A percentile compares a stretch with the other conserved stretches of the same genome.
phyloP scores from a whole-genome alignment of 257 asterid species.

The Echium plantagineum region DNA sequence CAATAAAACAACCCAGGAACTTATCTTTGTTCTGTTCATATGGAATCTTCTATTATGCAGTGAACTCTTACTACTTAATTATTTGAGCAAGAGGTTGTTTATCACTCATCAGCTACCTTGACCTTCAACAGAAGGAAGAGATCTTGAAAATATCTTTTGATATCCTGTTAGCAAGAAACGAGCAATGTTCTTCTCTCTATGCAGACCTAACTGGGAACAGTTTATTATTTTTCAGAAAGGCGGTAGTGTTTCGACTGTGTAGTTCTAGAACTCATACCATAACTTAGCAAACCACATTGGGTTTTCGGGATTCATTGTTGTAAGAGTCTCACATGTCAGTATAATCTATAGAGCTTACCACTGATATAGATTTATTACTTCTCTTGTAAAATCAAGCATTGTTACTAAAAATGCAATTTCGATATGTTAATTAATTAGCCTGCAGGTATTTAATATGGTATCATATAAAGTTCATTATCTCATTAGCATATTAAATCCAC shows the following conservation, averaged over 20 bases:
- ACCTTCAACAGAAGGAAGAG: not conserved
- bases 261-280: too few relatives aligned
- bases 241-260: not conserved
- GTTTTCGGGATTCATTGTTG: too few relatives aligned
- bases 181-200: not conserved
- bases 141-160: not conserved
- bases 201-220: not conserved
- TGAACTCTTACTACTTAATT: not conserved
- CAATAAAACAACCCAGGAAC: not conserved
- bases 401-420: not conserved
- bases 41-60: not conserved
- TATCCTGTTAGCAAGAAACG: not conserved
- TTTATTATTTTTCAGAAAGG: not conserved
- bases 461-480: slow-evolving; percentile 17
- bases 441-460: not conserved
- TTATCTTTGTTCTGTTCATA: not conserved
- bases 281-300: too few relatives aligned
- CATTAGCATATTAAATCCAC: slow-evolving; percentile 11
- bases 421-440: not conserved
- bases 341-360: too few relatives aligned
- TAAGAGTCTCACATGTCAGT: too few relatives aligned
- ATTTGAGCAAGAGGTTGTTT: not conserved
- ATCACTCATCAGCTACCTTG: not conserved
- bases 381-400: not conserved
- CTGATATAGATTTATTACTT: too few relatives aligned